phyloP scores from a whole-genome alignment of 129 eudicot genomes.

The Pseudognaphalium luteoalbum region DNA sequence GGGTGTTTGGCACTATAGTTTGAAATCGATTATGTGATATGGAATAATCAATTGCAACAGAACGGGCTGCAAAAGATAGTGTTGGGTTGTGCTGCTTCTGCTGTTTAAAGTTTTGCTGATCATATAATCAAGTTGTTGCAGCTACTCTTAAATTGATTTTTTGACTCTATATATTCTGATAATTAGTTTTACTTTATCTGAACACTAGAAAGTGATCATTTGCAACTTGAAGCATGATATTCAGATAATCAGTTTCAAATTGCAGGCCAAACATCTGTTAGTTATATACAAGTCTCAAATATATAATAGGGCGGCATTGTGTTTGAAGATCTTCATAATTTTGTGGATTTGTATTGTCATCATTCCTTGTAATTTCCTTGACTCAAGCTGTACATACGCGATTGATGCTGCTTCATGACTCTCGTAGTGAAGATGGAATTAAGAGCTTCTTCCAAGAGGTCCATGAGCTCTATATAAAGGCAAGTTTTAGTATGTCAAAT shows the following conservation, averaged over 20 bases:
- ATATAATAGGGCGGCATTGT: neutral
- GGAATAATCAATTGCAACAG: neutral
- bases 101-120: neutral
- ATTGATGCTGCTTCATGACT: slow-evolving; percentile 96
- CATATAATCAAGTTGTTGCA: neutral
- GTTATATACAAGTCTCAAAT: neutral
- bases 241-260: neutral
- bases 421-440: slow-evolving; percentile 96
- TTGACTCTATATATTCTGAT: neutral
- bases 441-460: slow-evolving; percentile 99
- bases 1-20: neutral
- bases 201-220: neutral
- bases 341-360: neutral
- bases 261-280: neutral
- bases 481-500: slow-evolving; percentile 13
- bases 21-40: neutral
- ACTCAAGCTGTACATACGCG: slow-evolving; percentile 71
- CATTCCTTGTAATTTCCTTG: slow-evolving; percentile 40
- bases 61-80: neutral
- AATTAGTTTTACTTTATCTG: too few relatives aligned
- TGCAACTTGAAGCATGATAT: neutral
- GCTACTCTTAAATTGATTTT: neutral
- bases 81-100: neutral
- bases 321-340: neutral
- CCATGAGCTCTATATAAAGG: slow-evolving; percentile 97